Evolutionary conservation across 345 rosid genomes (phyloP), one percentile per base, ranked within the genome.

Genomic region (Populus pruinosa): DNA sequence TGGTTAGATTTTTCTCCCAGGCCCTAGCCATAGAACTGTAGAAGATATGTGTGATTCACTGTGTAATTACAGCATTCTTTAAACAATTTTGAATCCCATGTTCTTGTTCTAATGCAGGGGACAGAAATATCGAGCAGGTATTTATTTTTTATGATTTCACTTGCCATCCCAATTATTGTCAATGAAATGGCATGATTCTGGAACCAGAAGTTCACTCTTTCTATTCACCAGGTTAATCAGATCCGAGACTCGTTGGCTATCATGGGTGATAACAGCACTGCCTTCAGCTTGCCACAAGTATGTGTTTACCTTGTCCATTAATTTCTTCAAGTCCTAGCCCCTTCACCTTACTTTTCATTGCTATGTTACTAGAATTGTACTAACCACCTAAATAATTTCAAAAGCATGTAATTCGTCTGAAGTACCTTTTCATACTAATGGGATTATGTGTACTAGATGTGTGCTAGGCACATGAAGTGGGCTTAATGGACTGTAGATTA

Each of bases 251-350:
- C 99, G 38, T 78, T 96, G 84, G 94, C 97, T 77, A 77, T 91
- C 64, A 96, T 96, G 98, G 99, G 99, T 79, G 94, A 90, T 74
- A 94, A 96, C 83, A 96, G 97, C 89, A 96, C 98, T 2, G 99
- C 97, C 61, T 96, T 96, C 84, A 96, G 99, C 86, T 86, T 96
- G 82, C 99, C 99, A 64, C 99, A 96, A 79, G 99, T 93, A 90
- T 78, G 89, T 55, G 33, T 78, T 77, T 44, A 71, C 70, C 50
- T 25, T 67, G 8, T 21, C 43, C 16, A n/a, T 43, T 23, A 68
- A 11, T 33, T 14, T 71, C 27, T 61, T 62, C 20, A 4, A n/a
- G 59, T 29, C 41, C 75, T 43, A 6, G 14, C n/a, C 6, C 23
- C 38, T 20, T 18, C 59, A 4, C 29, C 2, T 53, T 47, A 39